Percentiles rank a stretch among this genome's conserved stretches.
Evolutionary conservation across 192 early-diverging fungal genomes (phyloP).

Genomic region (Coemansia sp.): DNA sequence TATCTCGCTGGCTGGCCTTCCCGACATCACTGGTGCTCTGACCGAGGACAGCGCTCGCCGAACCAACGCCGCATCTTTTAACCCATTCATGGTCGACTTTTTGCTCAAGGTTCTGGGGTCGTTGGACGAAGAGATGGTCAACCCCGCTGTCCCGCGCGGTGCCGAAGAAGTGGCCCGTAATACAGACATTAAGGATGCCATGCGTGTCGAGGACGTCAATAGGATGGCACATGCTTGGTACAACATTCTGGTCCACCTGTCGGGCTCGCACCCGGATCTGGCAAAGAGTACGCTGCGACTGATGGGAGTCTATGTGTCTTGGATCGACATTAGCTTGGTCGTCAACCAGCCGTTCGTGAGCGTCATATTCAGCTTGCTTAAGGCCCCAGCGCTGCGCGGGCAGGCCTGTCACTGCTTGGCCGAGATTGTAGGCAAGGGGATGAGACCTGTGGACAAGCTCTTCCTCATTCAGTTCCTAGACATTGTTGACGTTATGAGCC

Average conservation of each 20-base stretch:
- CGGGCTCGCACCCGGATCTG: slow-evolving; percentile 58
- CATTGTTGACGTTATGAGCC: slow-evolving; percentile 34
- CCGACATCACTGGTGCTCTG: slow-evolving; percentile 45
- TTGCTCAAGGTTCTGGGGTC: slow-evolving; percentile 74
- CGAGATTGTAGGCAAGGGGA: slow-evolving; percentile 88
- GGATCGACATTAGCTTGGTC: slow-evolving; percentile 92
- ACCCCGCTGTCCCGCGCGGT: slow-evolving; percentile 62
- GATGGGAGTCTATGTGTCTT: slow-evolving; percentile 87
- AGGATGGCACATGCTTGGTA: slow-evolving; percentile 74
- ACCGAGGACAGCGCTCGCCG: slow-evolving; percentile 45
- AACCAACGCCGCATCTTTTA: slow-evolving; percentile 56
- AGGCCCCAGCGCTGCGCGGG: slow-evolving; percentile 59
- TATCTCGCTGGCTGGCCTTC: slow-evolving; percentile 59
- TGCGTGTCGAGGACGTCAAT: slow-evolving; percentile 79
- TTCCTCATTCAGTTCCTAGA: slow-evolving; percentile 73
- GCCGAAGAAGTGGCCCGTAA: slow-evolving; percentile 70
- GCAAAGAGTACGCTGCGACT: slow-evolving; percentile 66
- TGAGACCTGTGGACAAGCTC: slow-evolving; percentile 88
- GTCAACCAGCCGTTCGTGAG: slow-evolving; percentile 79
- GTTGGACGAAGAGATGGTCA: slow-evolving; percentile 89
- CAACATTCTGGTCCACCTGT: slow-evolving; percentile 62
- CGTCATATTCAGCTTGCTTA: slow-evolving; percentile 71
- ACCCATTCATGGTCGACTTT: slow-evolving; percentile 58
- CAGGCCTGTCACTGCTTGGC: slow-evolving; percentile 80
- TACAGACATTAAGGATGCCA: slow-evolving; percentile 83